Evolutionary conservation across 345 rosid genomes (phyloP).

Genomic region (Stellera chamaejasme): DNA sequence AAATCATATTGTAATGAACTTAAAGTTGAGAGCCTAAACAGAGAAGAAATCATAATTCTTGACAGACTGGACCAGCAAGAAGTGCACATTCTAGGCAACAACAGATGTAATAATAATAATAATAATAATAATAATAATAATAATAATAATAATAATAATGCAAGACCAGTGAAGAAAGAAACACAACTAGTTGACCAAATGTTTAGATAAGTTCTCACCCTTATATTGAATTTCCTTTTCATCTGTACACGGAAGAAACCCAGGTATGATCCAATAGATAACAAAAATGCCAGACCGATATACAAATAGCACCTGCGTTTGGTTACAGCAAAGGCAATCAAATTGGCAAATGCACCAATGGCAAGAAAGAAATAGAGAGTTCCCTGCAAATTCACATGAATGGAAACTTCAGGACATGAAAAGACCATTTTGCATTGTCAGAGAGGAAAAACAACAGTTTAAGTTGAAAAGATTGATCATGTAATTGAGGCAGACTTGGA

Average conservation of each 20-base stretch:
- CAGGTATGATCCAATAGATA: constrained; percentile 49
- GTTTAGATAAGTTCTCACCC: constrained; percentile 34
- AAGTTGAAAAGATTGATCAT: not conserved
- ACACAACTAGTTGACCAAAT: not conserved
- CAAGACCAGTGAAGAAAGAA: not conserved
- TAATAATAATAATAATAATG: not conserved
- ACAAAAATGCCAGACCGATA: constrained; percentile 42
- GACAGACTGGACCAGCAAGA: not conserved
- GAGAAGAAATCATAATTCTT: constrained; percentile 1
- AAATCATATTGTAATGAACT: too few relatives aligned
- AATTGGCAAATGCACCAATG: constrained; percentile 28
- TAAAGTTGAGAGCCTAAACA: too few relatives aligned
- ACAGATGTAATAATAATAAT: not conserved
- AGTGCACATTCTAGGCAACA: not conserved
- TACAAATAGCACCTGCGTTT: constrained; percentile 58
- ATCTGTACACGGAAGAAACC: constrained; percentile 66
- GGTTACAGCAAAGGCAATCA: constrained; percentile 51
- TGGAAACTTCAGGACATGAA: constrained; percentile 5
- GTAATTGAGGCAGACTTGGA: not conserved
- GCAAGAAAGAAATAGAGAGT: constrained; percentile 48
- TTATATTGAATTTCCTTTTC: constrained; percentile 68
- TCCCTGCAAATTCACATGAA: constrained; percentile 40
- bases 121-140: not conserved
- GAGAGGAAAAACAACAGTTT: not conserved
- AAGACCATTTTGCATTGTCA: constrained; percentile 3